Evolutionary conservation across 306 rosid species (phyloP).

Genomic region (Sophora flavescens): DNA sequence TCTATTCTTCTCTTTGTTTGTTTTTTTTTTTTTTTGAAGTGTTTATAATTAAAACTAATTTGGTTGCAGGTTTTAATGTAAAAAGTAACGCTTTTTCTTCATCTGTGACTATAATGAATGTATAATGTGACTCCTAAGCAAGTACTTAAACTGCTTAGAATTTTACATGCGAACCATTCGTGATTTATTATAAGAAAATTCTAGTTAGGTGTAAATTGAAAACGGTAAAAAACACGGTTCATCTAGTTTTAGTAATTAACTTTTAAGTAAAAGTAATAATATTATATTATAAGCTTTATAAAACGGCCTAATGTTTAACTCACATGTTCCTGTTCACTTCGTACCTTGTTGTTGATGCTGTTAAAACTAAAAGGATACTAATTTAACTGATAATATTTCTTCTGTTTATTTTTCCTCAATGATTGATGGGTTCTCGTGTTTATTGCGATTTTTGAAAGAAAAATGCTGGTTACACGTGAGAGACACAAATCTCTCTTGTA

Average conservation of each 20-base stretch:
- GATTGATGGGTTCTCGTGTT: too few relatives aligned
- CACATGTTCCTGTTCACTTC: neutral
- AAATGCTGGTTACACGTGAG: too few relatives aligned
- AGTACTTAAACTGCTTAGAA: slow-evolving; percentile 23
- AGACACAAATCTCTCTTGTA: too few relatives aligned
- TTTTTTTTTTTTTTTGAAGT: neutral
- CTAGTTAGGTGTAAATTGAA: slow-evolving; percentile 36
- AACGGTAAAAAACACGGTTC: neutral
- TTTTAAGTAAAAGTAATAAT: too few relatives aligned
- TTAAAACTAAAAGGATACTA: too few relatives aligned
- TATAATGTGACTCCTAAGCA: slow-evolving; percentile 20
- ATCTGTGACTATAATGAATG: slow-evolving; percentile 41
- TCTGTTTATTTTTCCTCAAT: neutral
- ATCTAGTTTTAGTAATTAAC: too few relatives aligned
- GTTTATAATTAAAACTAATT: slow-evolving; percentile 9
- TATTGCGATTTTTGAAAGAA: too few relatives aligned
- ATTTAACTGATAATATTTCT: neutral
- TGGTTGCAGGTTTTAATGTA: slow-evolving; percentile 9
- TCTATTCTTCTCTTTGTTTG: neutral
- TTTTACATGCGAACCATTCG: neutral
- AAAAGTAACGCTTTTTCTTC: slow-evolving; percentile 10
- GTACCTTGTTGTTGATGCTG: neutral
- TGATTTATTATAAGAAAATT: neutral
- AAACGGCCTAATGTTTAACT: neutral
- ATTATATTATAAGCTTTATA: neutral